phyloP scores from a whole-genome alignment of 2,329 filamentous ascomycete genomes.

The Aspergillus fructus region DNA sequence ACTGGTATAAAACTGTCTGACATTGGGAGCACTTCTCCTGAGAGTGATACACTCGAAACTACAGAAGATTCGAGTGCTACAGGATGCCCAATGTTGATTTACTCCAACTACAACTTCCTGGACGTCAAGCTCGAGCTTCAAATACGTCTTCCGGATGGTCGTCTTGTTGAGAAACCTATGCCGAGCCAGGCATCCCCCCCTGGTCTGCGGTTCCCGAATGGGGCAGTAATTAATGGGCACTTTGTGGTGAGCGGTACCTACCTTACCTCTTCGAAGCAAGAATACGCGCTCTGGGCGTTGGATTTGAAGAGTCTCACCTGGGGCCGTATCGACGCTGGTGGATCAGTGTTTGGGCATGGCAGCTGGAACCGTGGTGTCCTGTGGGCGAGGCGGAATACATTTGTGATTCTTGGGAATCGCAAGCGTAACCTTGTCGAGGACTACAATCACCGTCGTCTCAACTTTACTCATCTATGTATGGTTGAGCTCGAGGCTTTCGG shows the following conservation, averaged over 20 bases:
- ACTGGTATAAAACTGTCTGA: constrained; percentile 45
- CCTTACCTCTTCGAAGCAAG: constrained; percentile 94
- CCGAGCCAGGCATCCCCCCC: constrained; percentile 77
- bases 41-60: constrained; percentile 38
- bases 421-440: constrained; percentile 94
- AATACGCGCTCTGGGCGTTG: constrained; percentile 95
- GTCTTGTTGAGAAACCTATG: constrained; percentile 85
- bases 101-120: constrained; percentile 98
- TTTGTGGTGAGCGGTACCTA: constrained; percentile 98
- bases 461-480: constrained; percentile 95
- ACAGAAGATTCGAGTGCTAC: constrained; percentile 29
- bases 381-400: constrained; percentile 91
- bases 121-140: constrained; percentile 96
- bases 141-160: constrained; percentile 79
- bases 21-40: constrained; percentile 43
- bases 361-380: constrained; percentile 96
- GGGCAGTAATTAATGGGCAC: constrained; percentile 90
- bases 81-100: constrained; percentile 80
- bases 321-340: constrained; percentile 93
- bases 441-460: constrained; percentile 96
- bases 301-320: constrained; percentile 86
- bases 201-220: constrained; percentile 91
- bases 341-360: constrained; percentile 90
- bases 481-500: constrained; percentile 97
- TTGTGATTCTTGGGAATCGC: constrained; percentile 91